Percentiles rank a stretch among this genome's conserved stretches.
Conservation (phyloP, 306 rosid genomes). For the Vachellia pachyceras region DNA sequence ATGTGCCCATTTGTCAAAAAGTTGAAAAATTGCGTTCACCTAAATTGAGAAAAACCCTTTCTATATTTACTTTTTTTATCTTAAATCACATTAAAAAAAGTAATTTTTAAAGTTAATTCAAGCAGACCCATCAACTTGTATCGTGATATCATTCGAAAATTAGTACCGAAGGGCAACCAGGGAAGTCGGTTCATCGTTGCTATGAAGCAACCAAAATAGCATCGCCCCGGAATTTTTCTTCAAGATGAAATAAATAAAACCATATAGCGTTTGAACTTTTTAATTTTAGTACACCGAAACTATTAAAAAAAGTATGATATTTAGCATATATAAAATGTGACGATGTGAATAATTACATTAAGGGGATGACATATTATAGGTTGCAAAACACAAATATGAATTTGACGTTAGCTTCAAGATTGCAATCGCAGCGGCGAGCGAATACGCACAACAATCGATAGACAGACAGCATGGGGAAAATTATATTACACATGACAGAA, state of each 20-base stretch:
- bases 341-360: neutral
- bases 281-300: neutral
- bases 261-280: neutral
- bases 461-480: constrained; percentile 23
- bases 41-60: too few species aligned
- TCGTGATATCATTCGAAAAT: neutral
- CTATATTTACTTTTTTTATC: too few species aligned
- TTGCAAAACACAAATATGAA: neutral
- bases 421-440: neutral
- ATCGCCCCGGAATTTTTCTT: neutral
- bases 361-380: neutral
- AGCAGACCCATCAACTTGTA: too few species aligned
- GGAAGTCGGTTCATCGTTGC: neutral
- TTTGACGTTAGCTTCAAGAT: constrained; percentile 5
- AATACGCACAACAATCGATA: neutral
- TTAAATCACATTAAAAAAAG: too few species aligned
- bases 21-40: too few species aligned
- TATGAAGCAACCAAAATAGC: neutral
- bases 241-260: neutral
- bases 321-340: neutral
- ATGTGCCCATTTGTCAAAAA: too few species aligned
- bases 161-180: neutral
- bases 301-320: neutral
- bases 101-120: too few species aligned
- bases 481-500: constrained; percentile 17